phyloP scores from a whole-genome alignment of 306 rosid genomes.

The Dalbergia cultrata region DNA sequence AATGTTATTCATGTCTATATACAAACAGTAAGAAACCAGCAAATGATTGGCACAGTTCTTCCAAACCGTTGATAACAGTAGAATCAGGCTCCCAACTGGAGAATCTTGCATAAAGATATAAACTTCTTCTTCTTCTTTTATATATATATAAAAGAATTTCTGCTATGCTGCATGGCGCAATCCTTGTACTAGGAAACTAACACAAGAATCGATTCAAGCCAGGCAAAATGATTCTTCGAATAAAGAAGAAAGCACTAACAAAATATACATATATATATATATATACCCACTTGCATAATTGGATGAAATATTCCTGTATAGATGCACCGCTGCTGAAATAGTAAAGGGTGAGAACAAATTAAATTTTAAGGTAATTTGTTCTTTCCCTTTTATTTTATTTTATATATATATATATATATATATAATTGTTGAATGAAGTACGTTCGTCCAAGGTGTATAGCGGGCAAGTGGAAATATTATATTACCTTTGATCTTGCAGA shows the following conservation, averaged over 20 bases:
- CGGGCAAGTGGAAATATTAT: conserved; percentile 9
- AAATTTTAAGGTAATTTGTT: too few species aligned
- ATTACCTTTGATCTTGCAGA: conserved; percentile 80
- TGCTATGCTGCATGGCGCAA: background rate
- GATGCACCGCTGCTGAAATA: too few species aligned
- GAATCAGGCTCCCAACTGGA: background rate
- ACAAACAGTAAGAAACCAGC: too few species aligned
- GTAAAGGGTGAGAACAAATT: too few species aligned
- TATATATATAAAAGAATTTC: too few species aligned
- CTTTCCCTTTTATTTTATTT: too few species aligned
- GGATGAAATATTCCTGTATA: too few species aligned
- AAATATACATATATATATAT: too few species aligned
- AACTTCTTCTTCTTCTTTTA: background rate
- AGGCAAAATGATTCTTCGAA: background rate
- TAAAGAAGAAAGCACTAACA: too few species aligned
- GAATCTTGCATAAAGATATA: background rate
- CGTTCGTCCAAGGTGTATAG: background rate
- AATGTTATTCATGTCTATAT: background rate
- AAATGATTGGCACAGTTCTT: background rate
- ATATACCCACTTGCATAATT: too few species aligned
- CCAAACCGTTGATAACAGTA: background rate
- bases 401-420: too few species aligned
- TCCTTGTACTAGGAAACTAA: background rate
- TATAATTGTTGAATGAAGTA: too few species aligned
- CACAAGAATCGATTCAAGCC: background rate